Conservation (phyloP, 345 rosid species). For the Erysimum cheiranthoides region DNA sequence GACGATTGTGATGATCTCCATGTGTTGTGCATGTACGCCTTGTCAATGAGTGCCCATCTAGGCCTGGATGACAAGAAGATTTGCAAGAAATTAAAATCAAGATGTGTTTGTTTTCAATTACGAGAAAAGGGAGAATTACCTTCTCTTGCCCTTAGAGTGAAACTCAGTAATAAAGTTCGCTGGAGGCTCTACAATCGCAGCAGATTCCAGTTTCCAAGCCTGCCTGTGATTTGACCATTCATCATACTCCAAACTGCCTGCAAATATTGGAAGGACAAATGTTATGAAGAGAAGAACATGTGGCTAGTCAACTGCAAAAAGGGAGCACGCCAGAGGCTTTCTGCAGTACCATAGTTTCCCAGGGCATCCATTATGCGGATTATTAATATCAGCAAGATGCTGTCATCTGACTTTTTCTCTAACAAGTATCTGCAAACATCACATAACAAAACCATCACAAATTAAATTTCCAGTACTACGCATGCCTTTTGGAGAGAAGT, state of each 20-base stretch:
- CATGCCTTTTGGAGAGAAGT: slow-evolving; percentile 8
- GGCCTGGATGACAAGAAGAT: slow-evolving; percentile 66
- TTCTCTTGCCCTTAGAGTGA: slow-evolving; percentile 89
- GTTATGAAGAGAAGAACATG: slow-evolving; percentile 27
- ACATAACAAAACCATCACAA: slow-evolving; percentile 32
- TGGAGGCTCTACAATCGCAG: slow-evolving; percentile 96
- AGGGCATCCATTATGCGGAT: slow-evolving; percentile 95
- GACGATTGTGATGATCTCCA: slow-evolving; percentile 99
- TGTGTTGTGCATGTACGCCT: slow-evolving; percentile 91
- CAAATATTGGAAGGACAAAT: slow-evolving; percentile 19
- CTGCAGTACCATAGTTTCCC: slow-evolving; percentile 83
- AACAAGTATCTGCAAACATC: slow-evolving; percentile 68
- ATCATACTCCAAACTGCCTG: slow-evolving; percentile 94
- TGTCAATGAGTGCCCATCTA: slow-evolving; percentile 96
- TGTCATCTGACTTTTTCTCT: slow-evolving; percentile 97
- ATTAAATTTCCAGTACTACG: slow-evolving; percentile 35
- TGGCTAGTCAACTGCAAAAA: slow-evolving; percentile 31
- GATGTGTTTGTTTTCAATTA: slow-evolving; percentile 9
- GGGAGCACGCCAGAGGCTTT: slow-evolving; percentile 24
- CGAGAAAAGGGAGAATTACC: slow-evolving; percentile 52
- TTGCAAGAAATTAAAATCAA: slow-evolving; percentile 9
- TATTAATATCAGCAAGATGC: slow-evolving; percentile 84
- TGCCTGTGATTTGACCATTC: slow-evolving; percentile 99
- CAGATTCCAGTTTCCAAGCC: slow-evolving; percentile 98
- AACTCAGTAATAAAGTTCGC: slow-evolving; percentile 82